A percentile compares a stretch with the other conserved stretches of the same genome.
These are phyloP conservation scores for Aureobasidium sp. DNA, from an alignment of 2,329 filamentous ascomycete species.

Conservation along the genomic window DNA sequence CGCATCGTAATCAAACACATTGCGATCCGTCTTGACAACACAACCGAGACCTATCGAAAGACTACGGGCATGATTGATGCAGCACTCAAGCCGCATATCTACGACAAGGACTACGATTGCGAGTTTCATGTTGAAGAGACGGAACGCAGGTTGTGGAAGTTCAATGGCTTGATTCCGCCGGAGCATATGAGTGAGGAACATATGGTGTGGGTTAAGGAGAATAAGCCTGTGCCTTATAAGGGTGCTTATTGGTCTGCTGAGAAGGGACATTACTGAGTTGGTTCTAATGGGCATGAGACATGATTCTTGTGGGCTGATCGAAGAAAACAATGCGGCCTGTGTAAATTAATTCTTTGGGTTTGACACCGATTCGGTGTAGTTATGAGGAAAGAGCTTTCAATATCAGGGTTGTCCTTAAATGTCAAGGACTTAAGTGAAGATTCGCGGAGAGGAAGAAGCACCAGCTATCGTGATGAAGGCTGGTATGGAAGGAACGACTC, in stretches of 20 bases:
- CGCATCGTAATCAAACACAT: conserved; percentile 29
- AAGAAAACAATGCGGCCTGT: too few relatives aligned
- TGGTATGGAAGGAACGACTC: too few relatives aligned
- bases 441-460: too few relatives aligned
- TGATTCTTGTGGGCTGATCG: too few relatives aligned
- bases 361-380: too few relatives aligned
- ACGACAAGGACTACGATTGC: conserved; percentile 33
- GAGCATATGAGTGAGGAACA: conserved; percentile 28
- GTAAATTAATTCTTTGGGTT: too few relatives aligned
- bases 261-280: neutral
- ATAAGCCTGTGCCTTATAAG: conserved; percentile 19
- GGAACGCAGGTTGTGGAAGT: conserved; percentile 35
- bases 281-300: neutral
- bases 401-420: too few relatives aligned
- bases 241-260: conserved; percentile 6
- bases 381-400: too few relatives aligned
- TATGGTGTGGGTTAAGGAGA: conserved; percentile 24
- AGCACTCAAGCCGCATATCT: conserved; percentile 31
- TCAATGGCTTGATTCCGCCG: conserved; percentile 33
- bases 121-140: conserved; percentile 38
- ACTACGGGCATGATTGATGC: conserved; percentile 23
- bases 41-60: conserved; percentile 14
- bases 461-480: too few relatives aligned
- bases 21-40: conserved; percentile 18
- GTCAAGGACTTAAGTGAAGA: too few relatives aligned